Percentiles rank a stretch among this genome's conserved stretches.
These are phyloP conservation scores for Alopecurus myosuroides DNA, from an alignment of 176 grass and related monocot genomes.

Conservation along the genomic window DNA sequence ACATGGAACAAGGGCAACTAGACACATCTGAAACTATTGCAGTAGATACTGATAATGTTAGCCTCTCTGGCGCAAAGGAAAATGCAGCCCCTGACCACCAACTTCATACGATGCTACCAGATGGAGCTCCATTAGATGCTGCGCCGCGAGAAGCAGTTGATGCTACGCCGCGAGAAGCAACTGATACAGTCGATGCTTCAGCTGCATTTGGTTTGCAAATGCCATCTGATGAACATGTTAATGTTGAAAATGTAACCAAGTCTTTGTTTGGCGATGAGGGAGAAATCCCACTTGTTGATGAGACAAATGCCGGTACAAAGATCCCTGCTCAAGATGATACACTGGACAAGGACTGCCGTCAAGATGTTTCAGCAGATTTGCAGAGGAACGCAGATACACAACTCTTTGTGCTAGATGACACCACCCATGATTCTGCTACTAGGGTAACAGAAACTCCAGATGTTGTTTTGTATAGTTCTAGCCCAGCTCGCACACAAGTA, in stretches of 20 bases:
- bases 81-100: constrained; percentile 23
- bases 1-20: constrained; percentile 18
- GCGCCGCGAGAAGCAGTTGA: background rate
- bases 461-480: constrained; percentile 29
- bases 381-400: constrained; percentile 20
- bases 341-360: constrained; percentile 21
- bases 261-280: constrained; percentile 11
- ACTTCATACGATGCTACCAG: constrained; percentile 14
- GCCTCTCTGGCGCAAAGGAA: constrained; percentile 19
- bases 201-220: constrained; percentile 23
- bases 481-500: background rate
- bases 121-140: constrained; percentile 11
- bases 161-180: background rate
- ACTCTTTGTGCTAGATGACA: constrained; percentile 28
- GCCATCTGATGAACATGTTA: constrained; percentile 23
- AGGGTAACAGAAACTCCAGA: constrained; percentile 15
- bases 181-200: background rate
- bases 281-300: constrained; percentile 20
- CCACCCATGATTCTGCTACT: constrained; percentile 9
- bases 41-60: constrained; percentile 14
- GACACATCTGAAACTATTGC: constrained; percentile 20
- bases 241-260: constrained; percentile 20
- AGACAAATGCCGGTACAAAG: constrained; percentile 6
- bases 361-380: constrained; percentile 43
- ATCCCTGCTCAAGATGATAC: constrained; percentile 20